phyloP scores from a whole-genome alignment of 805 yeast species.

The Kodamaea kaohsiungensis region DNA sequence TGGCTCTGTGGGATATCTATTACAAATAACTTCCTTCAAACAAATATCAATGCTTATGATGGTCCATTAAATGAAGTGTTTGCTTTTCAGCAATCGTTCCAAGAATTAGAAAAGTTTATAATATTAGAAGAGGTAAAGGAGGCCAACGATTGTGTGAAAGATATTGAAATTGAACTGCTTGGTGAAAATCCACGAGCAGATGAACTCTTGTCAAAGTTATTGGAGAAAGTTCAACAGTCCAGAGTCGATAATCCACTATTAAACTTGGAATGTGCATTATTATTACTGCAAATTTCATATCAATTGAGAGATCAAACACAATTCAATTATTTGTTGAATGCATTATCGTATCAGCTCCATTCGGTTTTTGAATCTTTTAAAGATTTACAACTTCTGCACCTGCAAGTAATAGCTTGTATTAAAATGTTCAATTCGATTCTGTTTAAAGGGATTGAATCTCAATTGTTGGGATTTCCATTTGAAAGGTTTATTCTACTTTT shows the following conservation, averaged over 20 bases:
- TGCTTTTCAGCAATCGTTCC: constrained; percentile 3
- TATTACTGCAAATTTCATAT: constrained; percentile 5
- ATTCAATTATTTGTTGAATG: constrained; percentile 10
- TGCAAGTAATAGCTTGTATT: not conserved
- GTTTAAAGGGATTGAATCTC: not conserved
- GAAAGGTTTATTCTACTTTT: constrained; percentile 2
- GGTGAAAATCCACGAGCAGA: constrained; percentile 7
- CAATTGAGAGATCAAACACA: constrained; percentile 1
- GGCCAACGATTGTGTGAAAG: not conserved
- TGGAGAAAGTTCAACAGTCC: constrained; percentile 9
- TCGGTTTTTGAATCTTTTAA: constrained; percentile 8
- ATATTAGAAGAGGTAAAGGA: constrained; percentile 2
- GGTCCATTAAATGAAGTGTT: constrained; percentile 13
- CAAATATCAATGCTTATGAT: not conserved
- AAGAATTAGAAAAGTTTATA: constrained; percentile 11
- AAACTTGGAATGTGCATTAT: constrained; percentile 11
- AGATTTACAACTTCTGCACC: not conserved
- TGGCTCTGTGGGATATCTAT: constrained; percentile 44
- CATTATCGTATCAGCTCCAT: constrained; percentile 17
- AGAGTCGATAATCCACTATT: constrained; percentile 4
- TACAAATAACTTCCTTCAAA: not conserved
- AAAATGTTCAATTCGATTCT: constrained; percentile 5
- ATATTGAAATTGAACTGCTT: constrained; percentile 7
- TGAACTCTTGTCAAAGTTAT: constrained; percentile 8
- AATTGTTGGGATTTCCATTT: constrained; percentile 3